Evolutionary conservation across 805 yeast species (phyloP).

Genomic region (Saccharomycopsis fodiens): DNA sequence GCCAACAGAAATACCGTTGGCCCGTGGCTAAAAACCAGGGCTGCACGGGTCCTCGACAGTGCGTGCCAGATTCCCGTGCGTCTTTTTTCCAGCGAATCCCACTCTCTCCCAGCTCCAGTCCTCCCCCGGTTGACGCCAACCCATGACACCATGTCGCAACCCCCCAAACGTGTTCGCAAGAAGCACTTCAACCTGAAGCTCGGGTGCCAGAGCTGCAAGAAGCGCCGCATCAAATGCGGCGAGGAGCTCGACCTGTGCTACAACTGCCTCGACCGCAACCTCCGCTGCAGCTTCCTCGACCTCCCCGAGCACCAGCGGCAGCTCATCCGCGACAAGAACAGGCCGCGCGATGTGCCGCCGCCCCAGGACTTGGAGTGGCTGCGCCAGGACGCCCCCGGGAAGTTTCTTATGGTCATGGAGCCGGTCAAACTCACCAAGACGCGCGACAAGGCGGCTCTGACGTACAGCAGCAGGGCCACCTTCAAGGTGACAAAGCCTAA

Average conservation of each 20-base stretch:
- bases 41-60: no score
- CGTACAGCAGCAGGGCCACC: background rate
- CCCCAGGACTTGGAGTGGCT: background rate
- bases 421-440: background rate
- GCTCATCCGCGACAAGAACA: constrained; percentile 7
- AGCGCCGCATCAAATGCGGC: constrained; percentile 19
- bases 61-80: no score
- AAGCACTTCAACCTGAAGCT: constrained; percentile 18
- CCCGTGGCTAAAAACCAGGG: no score
- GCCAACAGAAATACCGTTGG: no score
- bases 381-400: background rate
- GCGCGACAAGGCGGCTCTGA: background rate
- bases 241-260: constrained; percentile 19
- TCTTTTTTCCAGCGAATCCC: no score
- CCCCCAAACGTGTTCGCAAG: constrained; percentile 1
- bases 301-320: constrained; percentile 12
- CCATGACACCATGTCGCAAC: background rate
- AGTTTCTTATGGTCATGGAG: background rate
- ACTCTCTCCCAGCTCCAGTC: no score
- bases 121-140: no score
- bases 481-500: background rate
- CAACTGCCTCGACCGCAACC: constrained; percentile 17
- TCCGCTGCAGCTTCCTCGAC: constrained; percentile 15
- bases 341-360: background rate
- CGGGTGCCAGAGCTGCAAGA: constrained; percentile 19